Evolutionary conservation across 2,329 filamentous ascomycete genomes (phyloP).

Genomic region (Aureobasidium sp.): DNA sequence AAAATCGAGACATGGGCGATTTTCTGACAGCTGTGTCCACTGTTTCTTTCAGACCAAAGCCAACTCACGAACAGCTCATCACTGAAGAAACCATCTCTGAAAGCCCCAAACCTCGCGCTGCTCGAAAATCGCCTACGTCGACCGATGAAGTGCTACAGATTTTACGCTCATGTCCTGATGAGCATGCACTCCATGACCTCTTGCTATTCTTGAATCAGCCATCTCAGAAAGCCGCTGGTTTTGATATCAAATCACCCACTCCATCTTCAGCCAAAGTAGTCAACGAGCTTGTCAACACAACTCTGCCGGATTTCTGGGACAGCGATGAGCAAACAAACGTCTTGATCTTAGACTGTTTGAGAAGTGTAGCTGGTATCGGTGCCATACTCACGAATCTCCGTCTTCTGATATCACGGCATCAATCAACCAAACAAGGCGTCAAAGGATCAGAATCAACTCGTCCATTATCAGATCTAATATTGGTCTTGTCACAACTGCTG

Average conservation of each 20-base stretch:
- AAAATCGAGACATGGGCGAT: conserved; percentile 38
- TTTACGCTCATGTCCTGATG: conserved; percentile 36
- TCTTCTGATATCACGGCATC: not conserved
- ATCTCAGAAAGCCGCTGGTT: conserved; percentile 25
- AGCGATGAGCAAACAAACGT: conserved; percentile 42
- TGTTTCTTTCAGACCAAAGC: conserved; percentile 21
- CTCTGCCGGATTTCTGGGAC: conserved; percentile 76
- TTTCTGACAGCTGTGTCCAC: conserved; percentile 44
- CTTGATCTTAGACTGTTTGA: conserved; percentile 58
- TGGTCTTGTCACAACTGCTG: conserved; percentile 39
- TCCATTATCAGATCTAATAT: conserved; percentile 34
- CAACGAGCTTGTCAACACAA: conserved; percentile 65
- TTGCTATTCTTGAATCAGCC: conserved; percentile 27
- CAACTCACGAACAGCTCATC: conserved; percentile 2
- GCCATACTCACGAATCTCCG: conserved; percentile 51
- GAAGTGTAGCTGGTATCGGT: conserved; percentile 69
- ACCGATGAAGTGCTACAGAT: conserved; percentile 27
- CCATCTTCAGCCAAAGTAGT: conserved; percentile 68
- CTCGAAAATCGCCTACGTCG: conserved; percentile 2
- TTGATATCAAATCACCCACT: conserved; percentile 56
- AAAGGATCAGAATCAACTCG: conserved; percentile 25
- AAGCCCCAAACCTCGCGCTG: not conserved
- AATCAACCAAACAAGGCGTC: not conserved
- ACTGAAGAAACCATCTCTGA: not conserved
- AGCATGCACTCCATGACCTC: conserved; percentile 26